Evolutionary conservation across 2,329 filamentous ascomycete species (phyloP), one percentile per base, ranked within the genome.

Genomic region (Fusarium tuaranense): DNA sequence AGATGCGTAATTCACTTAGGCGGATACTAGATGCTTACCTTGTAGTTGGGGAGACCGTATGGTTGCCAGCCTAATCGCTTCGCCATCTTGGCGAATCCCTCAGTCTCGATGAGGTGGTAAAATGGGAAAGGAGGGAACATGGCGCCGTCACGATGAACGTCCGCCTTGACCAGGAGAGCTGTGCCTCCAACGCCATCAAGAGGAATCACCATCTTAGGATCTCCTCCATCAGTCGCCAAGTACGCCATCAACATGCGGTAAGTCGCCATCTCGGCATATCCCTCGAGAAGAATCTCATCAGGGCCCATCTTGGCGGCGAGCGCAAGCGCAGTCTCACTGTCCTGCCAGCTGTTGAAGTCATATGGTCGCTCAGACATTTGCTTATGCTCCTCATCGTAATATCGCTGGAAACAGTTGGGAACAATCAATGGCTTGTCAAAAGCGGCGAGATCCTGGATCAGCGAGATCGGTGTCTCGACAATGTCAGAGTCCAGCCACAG

Each of bases 71-170:
- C 95, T 80, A 99, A 83, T 75, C 97, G 88, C 82, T 91, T 93
- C 14, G 95, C 95, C 97, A 99, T 99, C 85, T 96, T 98, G 20
- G 97, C 95, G 80, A 99, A 99, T 0, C 97, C 97, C 81, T 99
- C 97, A 0, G 97, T 98, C 87, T 99, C 97, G 71, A 99, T 97
- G 70, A 99, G 88, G 83, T 99, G 93, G 82, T 98, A 98, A 81
- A 99, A 99, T 4, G 96, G 85, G 81, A 99, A 99, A 0, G 97
- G 91, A 20, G 97, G 97, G 85, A 99, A 99, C 96, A 98, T 99
- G 81, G 97, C 96, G 22, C 97, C 97, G 80, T 99, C 97, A 30
- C 97, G 91, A 82, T 99, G 97, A 27, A 99, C 97, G 69, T 98
- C 95, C 2, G 95, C 97, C 86, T 98, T 98, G 70, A 99, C 97